Evolutionary conservation across 176 grass and related monocot species (phyloP).

Genomic region (Neostapfia colusana): DNA sequence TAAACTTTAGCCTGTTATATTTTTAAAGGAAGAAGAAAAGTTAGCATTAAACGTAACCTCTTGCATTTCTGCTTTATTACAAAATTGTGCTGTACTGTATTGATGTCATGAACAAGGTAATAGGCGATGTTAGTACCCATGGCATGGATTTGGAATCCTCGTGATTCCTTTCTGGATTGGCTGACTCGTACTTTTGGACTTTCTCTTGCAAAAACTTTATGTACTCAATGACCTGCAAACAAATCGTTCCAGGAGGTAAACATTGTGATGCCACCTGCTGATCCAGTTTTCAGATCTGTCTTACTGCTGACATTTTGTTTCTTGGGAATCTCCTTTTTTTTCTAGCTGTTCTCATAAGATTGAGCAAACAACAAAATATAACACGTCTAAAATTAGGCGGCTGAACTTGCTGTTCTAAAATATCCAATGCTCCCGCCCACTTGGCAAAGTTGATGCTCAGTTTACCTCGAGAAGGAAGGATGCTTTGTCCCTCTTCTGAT

Average conservation of each 20-base stretch:
- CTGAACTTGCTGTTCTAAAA: neutral
- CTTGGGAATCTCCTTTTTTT: neutral
- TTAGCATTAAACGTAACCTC: neutral
- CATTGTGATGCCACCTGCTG: neutral
- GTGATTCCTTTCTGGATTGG: slow-evolving; percentile 55
- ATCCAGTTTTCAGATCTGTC: neutral
- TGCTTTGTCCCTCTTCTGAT: slow-evolving; percentile 97
- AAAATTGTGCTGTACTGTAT: neutral
- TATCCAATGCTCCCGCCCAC: neutral
- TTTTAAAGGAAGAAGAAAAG: slow-evolving; percentile 1
- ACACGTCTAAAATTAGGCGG: neutral
- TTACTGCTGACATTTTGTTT: neutral
- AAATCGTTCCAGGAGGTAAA: slow-evolving; percentile 16
- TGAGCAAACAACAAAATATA: neutral
- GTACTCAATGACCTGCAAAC: slow-evolving; percentile 88
- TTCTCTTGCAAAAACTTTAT: slow-evolving; percentile 89
- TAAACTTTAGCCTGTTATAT: slow-evolving; percentile 68
- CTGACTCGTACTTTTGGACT: slow-evolving; percentile 64
- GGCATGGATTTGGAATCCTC: slow-evolving; percentile 66
- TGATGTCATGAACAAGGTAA: slow-evolving; percentile 14
- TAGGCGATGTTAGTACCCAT: slow-evolving; percentile 65
- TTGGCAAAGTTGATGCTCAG: slow-evolving; percentile 1
- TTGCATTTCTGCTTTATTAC: neutral
- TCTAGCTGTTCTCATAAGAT: neutral
- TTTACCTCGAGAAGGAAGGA: slow-evolving; percentile 94